Evolutionary conservation across 805 yeast genomes (phyloP).

Genomic region (Kazachstania viticola): DNA sequence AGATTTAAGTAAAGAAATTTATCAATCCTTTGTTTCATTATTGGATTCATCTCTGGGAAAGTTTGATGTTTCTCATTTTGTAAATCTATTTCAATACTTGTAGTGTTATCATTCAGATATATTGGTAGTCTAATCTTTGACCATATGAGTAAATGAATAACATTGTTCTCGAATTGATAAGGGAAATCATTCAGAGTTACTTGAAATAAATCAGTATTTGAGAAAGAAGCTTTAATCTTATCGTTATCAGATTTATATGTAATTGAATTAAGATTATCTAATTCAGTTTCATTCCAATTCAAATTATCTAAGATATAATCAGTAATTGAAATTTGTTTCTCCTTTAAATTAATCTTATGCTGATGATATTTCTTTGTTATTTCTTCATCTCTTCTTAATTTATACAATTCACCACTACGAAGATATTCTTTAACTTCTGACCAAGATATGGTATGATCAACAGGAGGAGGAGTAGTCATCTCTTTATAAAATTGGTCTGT

Average conservation of each 20-base stretch:
- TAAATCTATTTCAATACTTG: constrained; percentile 27
- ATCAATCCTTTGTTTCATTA: constrained; percentile 36
- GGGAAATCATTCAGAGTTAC: constrained; percentile 54
- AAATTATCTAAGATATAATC: constrained; percentile 40
- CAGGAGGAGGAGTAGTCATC: not conserved
- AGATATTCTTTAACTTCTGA: constrained; percentile 30
- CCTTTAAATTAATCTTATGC: constrained; percentile 33
- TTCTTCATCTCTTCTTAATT: constrained; percentile 37
- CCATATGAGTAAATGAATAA: constrained; percentile 58
- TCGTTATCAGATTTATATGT: constrained; percentile 13
- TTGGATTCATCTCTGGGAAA: constrained; percentile 24
- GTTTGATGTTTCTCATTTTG: too few relatives aligned
- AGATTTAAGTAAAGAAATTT: constrained; percentile 38
- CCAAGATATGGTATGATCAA: constrained; percentile 31
- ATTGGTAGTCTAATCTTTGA: constrained; percentile 43
- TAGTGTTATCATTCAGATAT: constrained; percentile 29
- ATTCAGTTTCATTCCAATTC: constrained; percentile 35
- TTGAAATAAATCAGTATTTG: constrained; percentile 25
- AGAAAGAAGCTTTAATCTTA: constrained; percentile 16
- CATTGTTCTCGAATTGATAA: constrained; percentile 41
- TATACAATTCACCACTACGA: constrained; percentile 32
- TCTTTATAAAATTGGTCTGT: too few relatives aligned
- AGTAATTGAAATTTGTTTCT: constrained; percentile 31
- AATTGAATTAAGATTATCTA: constrained; percentile 7
- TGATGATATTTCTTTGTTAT: constrained; percentile 34